Evolutionary conservation across 169 alveolate species (phyloP), one percentile per base, ranked within the genome.

Genomic region (Toxoplasma gondii): DNA sequence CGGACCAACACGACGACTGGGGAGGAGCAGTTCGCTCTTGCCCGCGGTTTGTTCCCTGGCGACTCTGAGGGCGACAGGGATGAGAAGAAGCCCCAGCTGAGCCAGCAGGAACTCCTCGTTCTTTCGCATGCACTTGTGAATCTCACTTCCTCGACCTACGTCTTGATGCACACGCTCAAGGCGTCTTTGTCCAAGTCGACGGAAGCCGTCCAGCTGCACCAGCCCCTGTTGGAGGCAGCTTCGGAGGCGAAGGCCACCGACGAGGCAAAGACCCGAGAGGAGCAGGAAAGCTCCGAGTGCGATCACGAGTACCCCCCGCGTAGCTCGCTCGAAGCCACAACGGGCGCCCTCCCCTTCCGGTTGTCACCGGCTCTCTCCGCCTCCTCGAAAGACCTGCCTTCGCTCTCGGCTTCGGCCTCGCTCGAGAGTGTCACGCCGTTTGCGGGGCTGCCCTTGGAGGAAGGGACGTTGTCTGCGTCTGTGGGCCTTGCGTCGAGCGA

Each of bases 91-190:
- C 45, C 86, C 29, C 12, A n/a, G 19, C 67, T 82, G 69, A 24
- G 90, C 34, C 36, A 12, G 38, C 41, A 64, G 17, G 90, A 82
- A 67, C 64, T 82, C 5, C 69, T 82, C 39, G 90, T 44, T 22
- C 38, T 82, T 12, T 82, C 90, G 69, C 90, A 36, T 41, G 5
- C 67, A 34, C 90, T 82, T 24, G 90, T 82, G 17, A 36, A 82
- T 16, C 90, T 82, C 41, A 82, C 90, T 2, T 82, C 90, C 31
- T 82, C 90, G 53, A 82, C 90, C 31, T 82, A 82, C 34, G 67
- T 82, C 10, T 38, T 82, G 24, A 43, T 82, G 90, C 38, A 38
- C 67, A 82, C 67, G 1, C 67, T 82, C 38, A 82, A 43, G 34
- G n/a, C 90, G 10, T 41, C 90, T 5, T 38, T 82, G 19, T 7